These are phyloP conservation scores for Pyrus betulifolia DNA, from an alignment of 306 rosid species.

Conservation along the genomic window DNA sequence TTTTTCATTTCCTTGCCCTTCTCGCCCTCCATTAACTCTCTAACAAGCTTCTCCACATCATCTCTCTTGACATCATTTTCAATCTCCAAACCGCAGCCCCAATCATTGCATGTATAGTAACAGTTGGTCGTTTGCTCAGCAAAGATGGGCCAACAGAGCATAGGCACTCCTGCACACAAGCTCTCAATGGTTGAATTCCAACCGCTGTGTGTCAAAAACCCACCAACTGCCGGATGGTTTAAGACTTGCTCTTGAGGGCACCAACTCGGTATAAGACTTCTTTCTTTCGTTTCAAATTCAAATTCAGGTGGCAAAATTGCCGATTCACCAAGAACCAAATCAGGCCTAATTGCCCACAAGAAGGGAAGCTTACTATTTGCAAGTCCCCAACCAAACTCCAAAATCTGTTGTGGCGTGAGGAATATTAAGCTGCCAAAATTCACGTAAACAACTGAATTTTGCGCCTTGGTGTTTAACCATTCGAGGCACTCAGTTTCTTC, in stretches of 20 bases:
- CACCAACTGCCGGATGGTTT: slow-evolving; percentile 1
- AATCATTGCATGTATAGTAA: neutral
- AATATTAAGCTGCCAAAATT: slow-evolving; percentile 8
- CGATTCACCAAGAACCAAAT: slow-evolving; percentile 11
- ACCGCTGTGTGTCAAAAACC: slow-evolving; percentile 14
- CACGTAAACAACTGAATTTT: slow-evolving; percentile 2
- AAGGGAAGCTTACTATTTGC: slow-evolving; percentile 10
- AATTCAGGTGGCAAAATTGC: neutral
- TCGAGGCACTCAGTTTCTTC: slow-evolving; percentile 10
- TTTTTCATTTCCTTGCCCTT: slow-evolving; percentile 6
- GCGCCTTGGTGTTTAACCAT: slow-evolving; percentile 2
- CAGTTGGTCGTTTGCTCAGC: slow-evolving; percentile 2
- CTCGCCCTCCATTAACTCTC: slow-evolving; percentile 1
- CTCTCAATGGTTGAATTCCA: slow-evolving; percentile 23
- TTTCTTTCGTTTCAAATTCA: neutral
- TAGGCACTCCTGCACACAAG: slow-evolving; percentile 4
- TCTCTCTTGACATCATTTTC: slow-evolving; percentile 9
- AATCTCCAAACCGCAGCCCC: slow-evolving; percentile 14
- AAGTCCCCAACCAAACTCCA: slow-evolving; percentile 17
- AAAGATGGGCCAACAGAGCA: slow-evolving; percentile 10
- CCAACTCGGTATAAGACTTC: neutral
- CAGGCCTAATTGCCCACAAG: slow-evolving; percentile 16
- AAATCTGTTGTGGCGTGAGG: neutral
- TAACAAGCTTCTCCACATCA: slow-evolving; percentile 4
- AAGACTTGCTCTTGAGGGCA: slow-evolving; percentile 15